Base-by-base conservation (phyloP, 306 rosid species). In the Vigna radiata region DNA sequence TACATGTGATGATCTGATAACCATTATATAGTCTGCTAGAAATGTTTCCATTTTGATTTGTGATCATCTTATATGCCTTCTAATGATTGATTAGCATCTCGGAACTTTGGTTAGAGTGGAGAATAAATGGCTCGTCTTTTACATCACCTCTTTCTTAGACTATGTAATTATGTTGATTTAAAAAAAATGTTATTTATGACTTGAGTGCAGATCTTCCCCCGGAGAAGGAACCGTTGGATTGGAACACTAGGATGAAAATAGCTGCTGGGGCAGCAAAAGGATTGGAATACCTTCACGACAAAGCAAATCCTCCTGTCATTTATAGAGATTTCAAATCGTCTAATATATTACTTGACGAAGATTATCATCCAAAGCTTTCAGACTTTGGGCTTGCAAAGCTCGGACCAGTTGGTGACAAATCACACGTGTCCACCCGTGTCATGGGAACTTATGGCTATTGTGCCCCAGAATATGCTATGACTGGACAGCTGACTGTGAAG, bases 361-460 rank as follows among this genome's bases (percentile, higher is more conserved):
- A 86, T 81, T 93, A 61, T 78, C 98, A 90, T 66, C 97, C 98
- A 36, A 93, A 88, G 85, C 98, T 93, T 85, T 93, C 98, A 65
- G 98, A 93, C 83, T 93, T 93, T 79, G 98, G 98, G 58, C 97
- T 93, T 54, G 98, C 98, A 16, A 93, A 93, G 91, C 98, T 93
- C 36, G 98, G 98, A 77, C 98, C 98, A 16, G 88, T 88, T 4
- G 98, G 97, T 70, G 98, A 93, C 81, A 93, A 93, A 84, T 93
- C 98, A 36, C 98, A 93, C 46, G 98, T 93, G 80, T 93, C 98
- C 79, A 91, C 98, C 63, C 83, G 98, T 78, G 98, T 93, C 41
- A 93, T 93, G 98, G 98, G 98, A 77, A 93, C 98, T 78, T 93
- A 93, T 37, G 98, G 98, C 65, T 93, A 93, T 79, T 93, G 98